Conservation (phyloP, 495 filamentous ascomycete genomes). For the Bryoglossum gracile region DNA sequence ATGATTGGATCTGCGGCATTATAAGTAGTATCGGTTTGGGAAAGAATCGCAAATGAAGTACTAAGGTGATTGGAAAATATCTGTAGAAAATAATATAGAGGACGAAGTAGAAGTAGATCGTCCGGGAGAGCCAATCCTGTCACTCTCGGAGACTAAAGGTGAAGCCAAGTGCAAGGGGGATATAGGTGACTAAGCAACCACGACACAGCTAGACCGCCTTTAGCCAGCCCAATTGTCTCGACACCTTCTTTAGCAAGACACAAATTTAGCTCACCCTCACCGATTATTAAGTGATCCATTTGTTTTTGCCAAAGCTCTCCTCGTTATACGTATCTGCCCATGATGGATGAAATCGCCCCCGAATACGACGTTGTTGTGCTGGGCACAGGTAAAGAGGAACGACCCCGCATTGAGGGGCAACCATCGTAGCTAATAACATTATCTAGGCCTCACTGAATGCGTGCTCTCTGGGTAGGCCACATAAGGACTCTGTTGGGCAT, state of each 20-base stretch:
- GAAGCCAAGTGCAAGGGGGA: too few species aligned
- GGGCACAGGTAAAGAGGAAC: slow-evolving; percentile 75
- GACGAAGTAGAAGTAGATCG: too few species aligned
- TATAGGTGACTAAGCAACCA: too few species aligned
- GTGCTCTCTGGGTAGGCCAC: slow-evolving; percentile 81
- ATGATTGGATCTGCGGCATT: too few species aligned
- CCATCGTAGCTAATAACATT: slow-evolving; percentile 13
- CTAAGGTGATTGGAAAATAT: too few species aligned
- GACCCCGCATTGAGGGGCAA: slow-evolving; percentile 31
- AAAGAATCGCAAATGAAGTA: too few species aligned
- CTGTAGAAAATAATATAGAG: too few species aligned
- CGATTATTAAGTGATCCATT: slow-evolving; percentile 15
- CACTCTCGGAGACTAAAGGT: too few species aligned
- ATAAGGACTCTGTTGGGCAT: neutral
- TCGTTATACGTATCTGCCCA: slow-evolving; percentile 2
- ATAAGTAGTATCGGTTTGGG: too few species aligned
- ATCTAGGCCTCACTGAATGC: slow-evolving; percentile 88
- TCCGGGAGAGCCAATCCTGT: too few species aligned
- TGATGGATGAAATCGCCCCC: slow-evolving; percentile 91
- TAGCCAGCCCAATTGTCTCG: slow-evolving; percentile 22
- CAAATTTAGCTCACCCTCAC: slow-evolving; percentile 18
- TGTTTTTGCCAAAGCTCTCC: slow-evolving; percentile 6
- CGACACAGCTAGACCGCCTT: neutral
- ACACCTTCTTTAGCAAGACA: slow-evolving; percentile 11
- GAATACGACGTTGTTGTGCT: slow-evolving; percentile 99